Percentiles rank a stretch among this genome's conserved stretches.
phyloP scores from a whole-genome alignment of 1,139 yeast genomes.

The Wickerhamomyces sp. region DNA sequence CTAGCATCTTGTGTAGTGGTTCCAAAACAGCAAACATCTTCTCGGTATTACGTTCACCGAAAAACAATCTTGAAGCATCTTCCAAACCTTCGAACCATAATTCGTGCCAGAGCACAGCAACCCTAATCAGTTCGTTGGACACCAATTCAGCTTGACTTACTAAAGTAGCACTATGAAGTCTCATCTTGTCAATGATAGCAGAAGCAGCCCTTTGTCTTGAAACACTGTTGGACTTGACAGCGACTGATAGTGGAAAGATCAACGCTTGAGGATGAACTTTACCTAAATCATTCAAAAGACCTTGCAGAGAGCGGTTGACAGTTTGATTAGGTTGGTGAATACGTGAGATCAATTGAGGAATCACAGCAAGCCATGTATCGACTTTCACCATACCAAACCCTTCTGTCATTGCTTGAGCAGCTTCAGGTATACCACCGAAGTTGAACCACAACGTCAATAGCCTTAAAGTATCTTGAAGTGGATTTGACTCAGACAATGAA shows the following conservation, averaged over 20 bases:
- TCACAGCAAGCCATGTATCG: slow-evolving; percentile 92
- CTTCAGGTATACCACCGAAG: slow-evolving; percentile 90
- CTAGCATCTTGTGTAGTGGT: slow-evolving; percentile 79
- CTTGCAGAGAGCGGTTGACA: slow-evolving; percentile 76
- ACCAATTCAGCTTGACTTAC: slow-evolving; percentile 93
- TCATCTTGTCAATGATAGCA: slow-evolving; percentile 87
- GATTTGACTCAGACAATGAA: slow-evolving; percentile 78
- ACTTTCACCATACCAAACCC: slow-evolving; percentile 87
- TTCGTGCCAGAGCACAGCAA: slow-evolving; percentile 96
- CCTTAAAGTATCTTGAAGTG: slow-evolving; percentile 88
- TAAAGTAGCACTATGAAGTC: slow-evolving; percentile 75
- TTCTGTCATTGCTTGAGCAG: slow-evolving; percentile 85
- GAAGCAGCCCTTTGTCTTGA: slow-evolving; percentile 89
- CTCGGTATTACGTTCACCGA: slow-evolving; percentile 91
- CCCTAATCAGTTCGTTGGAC: slow-evolving; percentile 88
- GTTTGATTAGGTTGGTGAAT: slow-evolving; percentile 91
- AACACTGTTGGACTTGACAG: slow-evolving; percentile 88
- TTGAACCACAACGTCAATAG: slow-evolving; percentile 91
- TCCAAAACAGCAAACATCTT: slow-evolving; percentile 90
- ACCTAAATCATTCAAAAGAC: slow-evolving; percentile 81
- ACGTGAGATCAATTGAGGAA: slow-evolving; percentile 93
- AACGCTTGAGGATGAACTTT: slow-evolving; percentile 96
- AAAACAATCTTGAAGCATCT: slow-evolving; percentile 90
- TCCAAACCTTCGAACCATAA: slow-evolving; percentile 98
- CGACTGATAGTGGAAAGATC: slow-evolving; percentile 93